These are phyloP conservation scores for Aspergillus coremiiformis DNA, from an alignment of 495 filamentous ascomycete species.

Conservation along the genomic window DNA sequence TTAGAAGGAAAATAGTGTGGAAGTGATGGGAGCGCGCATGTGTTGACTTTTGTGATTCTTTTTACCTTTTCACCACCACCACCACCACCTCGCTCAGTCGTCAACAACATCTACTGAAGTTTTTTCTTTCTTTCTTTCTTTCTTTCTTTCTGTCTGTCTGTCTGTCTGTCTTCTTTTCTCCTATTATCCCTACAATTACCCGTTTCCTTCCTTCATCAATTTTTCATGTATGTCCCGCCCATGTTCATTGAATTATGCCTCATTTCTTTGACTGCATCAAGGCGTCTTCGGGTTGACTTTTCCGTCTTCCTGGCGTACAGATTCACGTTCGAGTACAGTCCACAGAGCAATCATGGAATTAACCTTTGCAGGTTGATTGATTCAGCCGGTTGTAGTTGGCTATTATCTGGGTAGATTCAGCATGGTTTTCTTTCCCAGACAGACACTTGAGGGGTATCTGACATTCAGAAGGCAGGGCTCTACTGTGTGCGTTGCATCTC, in stretches of 20 bases:
- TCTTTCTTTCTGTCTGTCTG: too few relatives aligned
- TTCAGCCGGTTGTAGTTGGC: background rate
- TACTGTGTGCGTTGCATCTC: background rate
- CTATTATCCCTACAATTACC: background rate
- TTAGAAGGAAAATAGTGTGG: background rate
- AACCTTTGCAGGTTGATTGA: background rate
- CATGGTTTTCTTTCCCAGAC: background rate
- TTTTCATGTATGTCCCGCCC: background rate
- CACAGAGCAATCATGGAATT: slow-evolving; percentile 2
- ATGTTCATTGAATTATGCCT: slow-evolving; percentile 2
- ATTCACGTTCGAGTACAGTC: slow-evolving; percentile 10
- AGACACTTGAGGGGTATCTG: background rate
- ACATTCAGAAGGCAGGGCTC: background rate
- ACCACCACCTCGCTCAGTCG: background rate
- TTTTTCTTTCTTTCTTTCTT: background rate
- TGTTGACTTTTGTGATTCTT: background rate
- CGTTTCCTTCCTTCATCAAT: background rate
- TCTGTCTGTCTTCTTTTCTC: background rate
- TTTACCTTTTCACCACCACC: background rate
- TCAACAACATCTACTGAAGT: background rate
- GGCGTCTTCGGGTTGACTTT: slow-evolving; percentile 18
- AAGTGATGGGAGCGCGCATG: background rate
- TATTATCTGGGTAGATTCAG: background rate
- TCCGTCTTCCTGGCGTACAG: slow-evolving; percentile 14
- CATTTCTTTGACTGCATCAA: slow-evolving; percentile 15